Percentiles rank a stretch among this genome's conserved stretches.
Conservation (phyloP, 208 protist genomes). For the Wallacemonas sp. region DNA sequence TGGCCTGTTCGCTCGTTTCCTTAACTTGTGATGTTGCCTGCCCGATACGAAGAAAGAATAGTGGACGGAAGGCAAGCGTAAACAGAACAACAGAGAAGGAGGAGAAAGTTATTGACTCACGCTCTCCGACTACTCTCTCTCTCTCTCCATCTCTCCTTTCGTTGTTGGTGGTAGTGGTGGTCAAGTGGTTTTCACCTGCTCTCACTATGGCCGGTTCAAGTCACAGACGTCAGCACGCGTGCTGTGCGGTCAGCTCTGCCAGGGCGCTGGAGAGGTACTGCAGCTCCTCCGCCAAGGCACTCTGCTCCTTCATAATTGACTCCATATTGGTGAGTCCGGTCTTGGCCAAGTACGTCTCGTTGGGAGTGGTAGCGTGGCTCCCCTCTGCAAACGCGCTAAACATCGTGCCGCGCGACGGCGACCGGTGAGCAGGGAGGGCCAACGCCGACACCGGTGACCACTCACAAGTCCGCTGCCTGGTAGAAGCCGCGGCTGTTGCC, state of each 20-base stretch:
- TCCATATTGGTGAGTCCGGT: not conserved
- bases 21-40: too few species aligned
- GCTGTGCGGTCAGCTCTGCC: constrained; percentile 2
- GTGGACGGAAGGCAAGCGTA: too few species aligned
- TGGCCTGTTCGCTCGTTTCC: too few species aligned
- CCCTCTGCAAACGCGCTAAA: not conserved
- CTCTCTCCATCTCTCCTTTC: not conserved
- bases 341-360: not conserved
- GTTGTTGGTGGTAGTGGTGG: too few species aligned
- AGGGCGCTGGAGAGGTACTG: constrained; percentile 9
- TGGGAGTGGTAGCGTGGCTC: not conserved
- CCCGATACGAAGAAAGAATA: too few species aligned
- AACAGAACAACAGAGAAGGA: too few species aligned
- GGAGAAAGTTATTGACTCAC: too few species aligned
- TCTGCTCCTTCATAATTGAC: constrained; percentile 2
- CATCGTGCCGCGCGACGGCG: not conserved
- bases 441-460: too few species aligned
- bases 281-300: constrained; percentile 1
- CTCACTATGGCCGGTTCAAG: too few species aligned
- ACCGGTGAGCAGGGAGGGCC: not conserved
- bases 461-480: too few species aligned
- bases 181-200: too few species aligned
- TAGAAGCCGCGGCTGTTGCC: not conserved
- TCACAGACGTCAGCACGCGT: not conserved
- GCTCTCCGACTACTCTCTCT: not conserved